phyloP scores from a whole-genome alignment of 2,329 filamentous ascomycete genomes.

The Aspergillus brasiliensis region DNA sequence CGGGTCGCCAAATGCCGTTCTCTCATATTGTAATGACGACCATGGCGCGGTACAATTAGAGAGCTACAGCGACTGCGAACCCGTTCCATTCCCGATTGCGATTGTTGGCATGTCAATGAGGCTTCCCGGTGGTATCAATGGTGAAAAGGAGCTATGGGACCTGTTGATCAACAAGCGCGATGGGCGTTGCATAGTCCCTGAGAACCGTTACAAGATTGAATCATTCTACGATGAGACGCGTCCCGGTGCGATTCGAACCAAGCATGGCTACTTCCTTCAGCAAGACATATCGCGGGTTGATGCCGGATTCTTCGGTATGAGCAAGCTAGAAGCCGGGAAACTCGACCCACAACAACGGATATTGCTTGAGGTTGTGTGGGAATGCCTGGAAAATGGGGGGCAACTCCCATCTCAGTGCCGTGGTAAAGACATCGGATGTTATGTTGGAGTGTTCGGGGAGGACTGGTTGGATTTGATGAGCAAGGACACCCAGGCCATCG shows the following conservation, averaged over 20 bases:
- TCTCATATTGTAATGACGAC: too few relatives aligned
- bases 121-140: conserved; percentile 18
- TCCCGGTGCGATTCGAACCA: conserved; percentile 3
- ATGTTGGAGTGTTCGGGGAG: conserved; percentile 27
- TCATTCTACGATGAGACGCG: conserved; percentile 19
- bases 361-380: conserved; percentile 36
- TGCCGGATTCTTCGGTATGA: conserved; percentile 31
- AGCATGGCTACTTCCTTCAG: conserved; percentile 28
- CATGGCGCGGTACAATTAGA: too few relatives aligned
- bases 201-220: conserved; percentile 26
- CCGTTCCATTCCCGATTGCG: conserved; percentile 8
- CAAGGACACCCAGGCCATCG: conserved; percentile 24
- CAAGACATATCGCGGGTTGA: background rate
- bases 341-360: conserved; percentile 39
- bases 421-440: conserved; percentile 34
- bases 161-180: conserved; percentile 16
- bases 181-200: conserved; percentile 20
- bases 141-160: conserved; percentile 17
- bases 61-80: too few relatives aligned
- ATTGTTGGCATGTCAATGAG: conserved; percentile 21
- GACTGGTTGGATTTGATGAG: conserved; percentile 26
- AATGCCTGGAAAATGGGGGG: conserved; percentile 36
- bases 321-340: conserved; percentile 24
- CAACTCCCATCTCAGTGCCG: conserved; percentile 24
- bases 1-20: too few relatives aligned